phyloP scores from a whole-genome alignment of 1,284 basidiomycete species.

The Boletus sp. region DNA sequence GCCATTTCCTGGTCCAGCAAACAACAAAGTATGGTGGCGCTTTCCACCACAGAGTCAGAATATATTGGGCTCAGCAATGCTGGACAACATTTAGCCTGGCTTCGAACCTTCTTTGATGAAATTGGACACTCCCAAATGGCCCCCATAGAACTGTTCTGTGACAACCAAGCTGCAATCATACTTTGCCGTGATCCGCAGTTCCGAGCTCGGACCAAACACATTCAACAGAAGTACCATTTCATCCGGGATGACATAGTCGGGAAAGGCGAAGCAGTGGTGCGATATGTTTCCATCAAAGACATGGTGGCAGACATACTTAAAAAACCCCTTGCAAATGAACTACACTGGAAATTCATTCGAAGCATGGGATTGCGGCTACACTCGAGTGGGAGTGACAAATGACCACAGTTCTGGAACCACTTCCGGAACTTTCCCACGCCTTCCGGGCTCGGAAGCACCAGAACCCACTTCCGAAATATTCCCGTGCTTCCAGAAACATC shows the following conservation, averaged over 20 bases:
- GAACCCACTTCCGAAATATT: no score
- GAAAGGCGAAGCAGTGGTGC: slow-evolving; percentile 19
- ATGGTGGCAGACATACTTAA: slow-evolving; percentile 35
- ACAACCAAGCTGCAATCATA: slow-evolving; percentile 38
- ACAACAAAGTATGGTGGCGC: neutral
- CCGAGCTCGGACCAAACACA: neutral
- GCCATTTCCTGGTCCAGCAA: neutral
- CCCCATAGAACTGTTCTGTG: slow-evolving; percentile 13
- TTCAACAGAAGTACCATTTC: neutral
- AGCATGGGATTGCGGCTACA: neutral
- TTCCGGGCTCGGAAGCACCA: no score
- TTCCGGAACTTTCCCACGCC: no score
- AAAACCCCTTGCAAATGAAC: slow-evolving; percentile 24
- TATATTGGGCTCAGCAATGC: no score
- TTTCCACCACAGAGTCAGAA: neutral
- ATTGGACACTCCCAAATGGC: neutral
- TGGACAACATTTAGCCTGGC: no score
- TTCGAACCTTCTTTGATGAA: no score
- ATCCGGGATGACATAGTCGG: neutral
- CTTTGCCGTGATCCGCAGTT: neutral
- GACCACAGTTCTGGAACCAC: no score
- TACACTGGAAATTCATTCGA: slow-evolving; percentile 31
- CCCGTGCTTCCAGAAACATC: no score
- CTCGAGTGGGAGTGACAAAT: neutral
- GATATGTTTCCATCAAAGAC: slow-evolving; percentile 26